Evolutionary conservation across 805 yeast species (phyloP), one percentile per base, ranked within the genome.

Genomic region (Nakazawaea pomicola): DNA sequence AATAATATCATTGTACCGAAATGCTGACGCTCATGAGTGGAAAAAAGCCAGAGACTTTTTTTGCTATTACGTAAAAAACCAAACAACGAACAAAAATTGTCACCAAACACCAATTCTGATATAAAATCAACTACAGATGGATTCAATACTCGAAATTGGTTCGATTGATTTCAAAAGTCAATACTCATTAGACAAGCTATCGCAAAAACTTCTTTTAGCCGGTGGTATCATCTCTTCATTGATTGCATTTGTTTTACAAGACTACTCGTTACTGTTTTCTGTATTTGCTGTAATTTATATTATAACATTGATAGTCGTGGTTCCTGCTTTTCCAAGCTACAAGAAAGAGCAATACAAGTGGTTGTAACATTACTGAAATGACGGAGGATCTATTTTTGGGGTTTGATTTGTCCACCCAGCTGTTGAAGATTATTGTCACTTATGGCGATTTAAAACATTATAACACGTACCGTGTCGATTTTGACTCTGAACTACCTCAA

Each of bases 361-460:
- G 77, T 65, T 74, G 27, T 49, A 54, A 33, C 47, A 17, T n/a
- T 23, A 20, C n/a, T n/a, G n/a, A n/a, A 33, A 28, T 47, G 40
- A 45, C 46, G 38, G 24, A 23, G 51, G 57, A 54, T 30, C 52
- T 68, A 21, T 80, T 61, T 53, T 60, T 85, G 45, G 96, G 96
- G 1, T 77, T 88, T 52, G 97, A 90, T 57, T 68, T 90, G 20
- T 86, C 95, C 1, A 89, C 96, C 12, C 97, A 89, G 57, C 96
- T 88, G 55, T 64, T 90, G 51, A 89, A 89, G 58, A 74, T 85
- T 33, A 72, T 88, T 32, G 80, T 82, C 19, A 75, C 85, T 24
- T 66, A 78, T 55, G 70, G 65, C 9, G 51, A 65, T 8, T 64
- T 88, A 41, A 61, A 69, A 28, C 78, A 78, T 20, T 66, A 76